Conservation (phyloP, 2,329 filamentous ascomycete species). For the Corinectria fuckeliana region DNA sequence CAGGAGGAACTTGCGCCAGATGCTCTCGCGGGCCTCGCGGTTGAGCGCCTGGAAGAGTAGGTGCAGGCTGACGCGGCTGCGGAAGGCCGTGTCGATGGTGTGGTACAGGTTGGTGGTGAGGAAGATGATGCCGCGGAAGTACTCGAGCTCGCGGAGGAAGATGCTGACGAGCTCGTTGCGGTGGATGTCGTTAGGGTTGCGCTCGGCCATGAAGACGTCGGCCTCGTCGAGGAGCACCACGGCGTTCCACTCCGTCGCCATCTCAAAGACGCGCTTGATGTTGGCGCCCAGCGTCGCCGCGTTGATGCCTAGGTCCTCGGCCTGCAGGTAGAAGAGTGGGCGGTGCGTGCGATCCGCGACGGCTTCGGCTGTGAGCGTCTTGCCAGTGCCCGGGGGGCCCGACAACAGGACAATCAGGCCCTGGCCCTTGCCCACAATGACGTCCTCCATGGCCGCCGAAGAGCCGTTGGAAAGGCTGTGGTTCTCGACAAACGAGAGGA, state of each 20-base stretch:
- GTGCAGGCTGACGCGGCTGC: constrained; percentile 55
- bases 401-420: constrained; percentile 54
- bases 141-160: constrained; percentile 54
- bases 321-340: constrained; percentile 54
- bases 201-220: constrained; percentile 58
- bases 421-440: constrained; percentile 52
- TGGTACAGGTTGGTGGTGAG: constrained; percentile 52
- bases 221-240: constrained; percentile 60
- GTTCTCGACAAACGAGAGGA: constrained; percentile 56
- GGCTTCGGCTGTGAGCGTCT: constrained; percentile 53
- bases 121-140: constrained; percentile 54
- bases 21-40: constrained; percentile 44
- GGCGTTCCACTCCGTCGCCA: constrained; percentile 57
- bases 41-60: constrained; percentile 52
- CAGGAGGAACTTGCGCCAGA: constrained; percentile 56
- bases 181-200: constrained; percentile 52
- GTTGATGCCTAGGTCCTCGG: constrained; percentile 55
- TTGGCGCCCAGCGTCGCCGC: constrained; percentile 53
- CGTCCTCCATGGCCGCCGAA: constrained; percentile 43
- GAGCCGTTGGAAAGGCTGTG: constrained; percentile 39
- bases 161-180: constrained; percentile 58
- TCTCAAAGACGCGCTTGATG: constrained; percentile 53
- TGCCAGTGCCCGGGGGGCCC: constrained; percentile 55
- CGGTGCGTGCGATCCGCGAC: constrained; percentile 51
- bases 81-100: constrained; percentile 53